phyloP scores from a whole-genome alignment of 805 yeast species.

The Metschnikowia borealis region DNA sequence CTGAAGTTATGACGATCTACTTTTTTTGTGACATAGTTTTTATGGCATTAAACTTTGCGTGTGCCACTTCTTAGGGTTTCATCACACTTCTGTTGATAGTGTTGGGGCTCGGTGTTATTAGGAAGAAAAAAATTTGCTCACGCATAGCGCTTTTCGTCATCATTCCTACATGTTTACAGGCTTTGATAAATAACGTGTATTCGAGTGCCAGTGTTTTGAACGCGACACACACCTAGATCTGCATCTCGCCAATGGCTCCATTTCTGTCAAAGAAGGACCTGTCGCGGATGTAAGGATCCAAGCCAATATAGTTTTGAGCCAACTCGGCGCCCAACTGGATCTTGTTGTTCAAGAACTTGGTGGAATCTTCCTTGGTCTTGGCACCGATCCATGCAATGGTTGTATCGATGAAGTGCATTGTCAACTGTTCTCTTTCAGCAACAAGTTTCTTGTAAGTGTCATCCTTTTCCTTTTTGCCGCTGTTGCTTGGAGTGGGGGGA shows the following conservation, averaged over 20 bases:
- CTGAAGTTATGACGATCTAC: too few species aligned
- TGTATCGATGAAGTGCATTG: slow-evolving; percentile 51
- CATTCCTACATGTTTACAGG: background rate
- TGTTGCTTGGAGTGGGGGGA: slow-evolving; percentile 61
- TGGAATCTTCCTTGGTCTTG: slow-evolving; percentile 47
- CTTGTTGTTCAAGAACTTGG: slow-evolving; percentile 49
- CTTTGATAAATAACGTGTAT: background rate
- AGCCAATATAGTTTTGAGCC: slow-evolving; percentile 55
- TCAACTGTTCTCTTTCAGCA: slow-evolving; percentile 53
- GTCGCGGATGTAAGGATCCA: slow-evolving; percentile 38
- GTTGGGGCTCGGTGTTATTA: too few species aligned
- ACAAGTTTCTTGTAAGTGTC: slow-evolving; percentile 41
- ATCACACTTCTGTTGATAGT: too few species aligned
- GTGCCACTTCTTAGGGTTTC: too few species aligned
- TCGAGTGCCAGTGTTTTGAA: background rate
- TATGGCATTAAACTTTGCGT: too few species aligned
- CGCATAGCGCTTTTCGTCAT: background rate
- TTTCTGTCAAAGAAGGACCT: slow-evolving; percentile 18
- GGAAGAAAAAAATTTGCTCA: too few species aligned
- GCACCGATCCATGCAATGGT: slow-evolving; percentile 81
- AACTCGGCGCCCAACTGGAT: slow-evolving; percentile 50
- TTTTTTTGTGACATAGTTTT: too few species aligned
- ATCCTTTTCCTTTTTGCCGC: slow-evolving; percentile 26
- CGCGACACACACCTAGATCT: slow-evolving; percentile 1
- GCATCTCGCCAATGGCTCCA: slow-evolving; percentile 12